These are phyloP conservation scores for Alternaria atra DNA, from an alignment of 2,329 filamentous ascomycete species.

Conservation along the genomic window DNA sequence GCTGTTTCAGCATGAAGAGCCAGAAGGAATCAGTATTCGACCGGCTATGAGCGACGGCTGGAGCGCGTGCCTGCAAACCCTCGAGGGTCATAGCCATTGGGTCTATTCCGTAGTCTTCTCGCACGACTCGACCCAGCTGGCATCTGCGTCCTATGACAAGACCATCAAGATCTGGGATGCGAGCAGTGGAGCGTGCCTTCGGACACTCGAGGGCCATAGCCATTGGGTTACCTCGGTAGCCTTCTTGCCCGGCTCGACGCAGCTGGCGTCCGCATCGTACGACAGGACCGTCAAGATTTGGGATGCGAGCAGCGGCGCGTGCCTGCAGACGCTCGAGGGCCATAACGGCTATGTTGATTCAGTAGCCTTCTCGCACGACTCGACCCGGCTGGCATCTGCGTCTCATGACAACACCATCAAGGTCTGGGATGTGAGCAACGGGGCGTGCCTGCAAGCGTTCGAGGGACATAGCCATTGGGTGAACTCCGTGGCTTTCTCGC, in stretches of 20 bases:
- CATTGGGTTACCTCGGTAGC: neutral
- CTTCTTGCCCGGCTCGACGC: neutral
- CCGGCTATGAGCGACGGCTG: too few relatives aligned
- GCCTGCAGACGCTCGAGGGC: neutral
- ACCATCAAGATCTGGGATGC: neutral
- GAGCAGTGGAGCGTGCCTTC: neutral
- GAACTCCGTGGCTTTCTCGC: too few relatives aligned
- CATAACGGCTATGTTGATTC: neutral
- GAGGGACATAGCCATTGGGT: too few relatives aligned
- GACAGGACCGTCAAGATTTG: too few relatives aligned
- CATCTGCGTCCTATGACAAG: too few relatives aligned
- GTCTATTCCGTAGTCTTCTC: too few relatives aligned
- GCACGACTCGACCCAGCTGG: too few relatives aligned
- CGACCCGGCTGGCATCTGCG: constrained; percentile 14
- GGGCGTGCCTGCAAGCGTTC: constrained; percentile 24
- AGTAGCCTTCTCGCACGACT: constrained; percentile 36
- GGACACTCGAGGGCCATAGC: neutral
- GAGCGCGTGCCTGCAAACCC: too few relatives aligned
- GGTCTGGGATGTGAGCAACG: constrained; percentile 32
- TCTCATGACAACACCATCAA: too few relatives aligned
- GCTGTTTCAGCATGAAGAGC: too few relatives aligned
- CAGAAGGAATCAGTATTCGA: too few relatives aligned
- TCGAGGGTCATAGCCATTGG: too few relatives aligned
- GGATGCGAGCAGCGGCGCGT: neutral
- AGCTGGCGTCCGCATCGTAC: neutral